Percentiles rank a stretch among this genome's conserved stretches.
These are phyloP conservation scores for Stramenopiles sp. DNA, from an alignment of 352 stramenopile species.

Conservation along the genomic window DNA sequence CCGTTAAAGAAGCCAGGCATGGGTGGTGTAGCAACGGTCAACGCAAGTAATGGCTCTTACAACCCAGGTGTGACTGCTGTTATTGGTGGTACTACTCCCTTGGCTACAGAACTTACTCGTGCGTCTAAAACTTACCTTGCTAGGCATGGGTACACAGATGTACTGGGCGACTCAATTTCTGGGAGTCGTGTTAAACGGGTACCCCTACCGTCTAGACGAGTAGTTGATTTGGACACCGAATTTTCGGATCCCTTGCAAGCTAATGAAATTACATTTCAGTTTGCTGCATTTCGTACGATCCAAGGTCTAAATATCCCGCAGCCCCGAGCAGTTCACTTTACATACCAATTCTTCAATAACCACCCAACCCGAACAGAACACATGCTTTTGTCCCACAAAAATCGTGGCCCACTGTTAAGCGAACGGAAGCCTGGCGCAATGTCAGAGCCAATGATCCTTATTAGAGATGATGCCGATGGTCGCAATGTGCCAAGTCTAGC, in stretches of 20 bases:
- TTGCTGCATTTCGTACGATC: constrained; percentile 47
- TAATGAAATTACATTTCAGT: constrained; percentile 67
- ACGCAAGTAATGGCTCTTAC: not conserved
- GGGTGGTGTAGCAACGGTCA: not conserved
- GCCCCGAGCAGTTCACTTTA: constrained; percentile 54
- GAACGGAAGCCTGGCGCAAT: not conserved
- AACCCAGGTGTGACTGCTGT: constrained; percentile 1
- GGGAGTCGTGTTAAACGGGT: not conserved
- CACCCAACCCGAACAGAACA: constrained; percentile 57
- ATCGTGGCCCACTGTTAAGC: not conserved
- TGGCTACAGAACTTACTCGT: constrained; percentile 36
- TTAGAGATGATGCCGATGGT: not conserved
- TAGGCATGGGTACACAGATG: constrained; percentile 52
- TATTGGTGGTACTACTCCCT: not conserved
- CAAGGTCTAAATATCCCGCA: constrained; percentile 14
- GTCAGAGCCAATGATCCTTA: not conserved
- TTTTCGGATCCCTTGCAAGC: constrained; percentile 46
- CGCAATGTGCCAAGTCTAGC: constrained; percentile 29
- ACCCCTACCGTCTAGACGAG: not conserved
- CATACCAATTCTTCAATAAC: constrained; percentile 74
- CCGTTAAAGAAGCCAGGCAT: constrained; percentile 2
- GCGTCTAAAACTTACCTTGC: constrained; percentile 56
- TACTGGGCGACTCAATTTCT: not conserved
- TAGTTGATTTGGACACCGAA: constrained; percentile 34
- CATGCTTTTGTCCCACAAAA: constrained; percentile 23